Evolutionary conservation across 352 stramenopile species (phyloP), one percentile per base, ranked within the genome.

Genomic region (Pythium chondricola): DNA sequence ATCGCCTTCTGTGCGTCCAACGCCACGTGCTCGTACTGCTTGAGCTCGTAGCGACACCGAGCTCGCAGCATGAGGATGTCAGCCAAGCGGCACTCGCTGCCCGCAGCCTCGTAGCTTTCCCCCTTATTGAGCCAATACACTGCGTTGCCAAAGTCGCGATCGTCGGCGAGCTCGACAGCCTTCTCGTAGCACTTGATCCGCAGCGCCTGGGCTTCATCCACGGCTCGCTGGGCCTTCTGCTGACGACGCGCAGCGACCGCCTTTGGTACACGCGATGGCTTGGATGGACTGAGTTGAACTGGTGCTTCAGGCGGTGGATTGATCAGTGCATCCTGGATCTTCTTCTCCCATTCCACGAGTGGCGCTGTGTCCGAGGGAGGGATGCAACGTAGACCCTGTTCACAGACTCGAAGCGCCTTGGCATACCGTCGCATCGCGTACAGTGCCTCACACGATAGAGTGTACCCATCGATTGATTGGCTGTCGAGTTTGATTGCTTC

Each of bases 81-180:
- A 2, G 40, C 53, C 14, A 22, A 30, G 22, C 33, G 32, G 13
- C 21, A 46, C 9, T 42, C 37, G 25, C 16, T n/a, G 7, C 40
- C 31, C n/a, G 25, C 49, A 14, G 17, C 49, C 13, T 60, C 43
- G 33, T 51, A 61, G 2, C 27, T 29, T 18, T 54, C 40, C 3
- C 38, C 53, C 21, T 55, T 54, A 20, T 54, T 61, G 10, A 55
- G 29, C 53, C 53, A 61, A 17, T 37, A 61, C n/a, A 61, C 53
- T 1, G 53, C 53, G 25, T 61, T 61, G 4, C 53, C 53, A 26
- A 55, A 61, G 26, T 61, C 53, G 20, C 53, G 38, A 13, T 43
- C 26, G 18, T 50, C 46, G 0, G 40, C 53, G 6, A 61, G 39
- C 3, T 50, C 45, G 14, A 42, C 32, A n/a, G 53, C 53, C n/a